A percentile compares a stretch with the other conserved stretches of the same genome.
These are phyloP conservation scores for Penicillium daleae DNA, from an alignment of 495 filamentous ascomycete genomes.

Conservation along the genomic window DNA sequence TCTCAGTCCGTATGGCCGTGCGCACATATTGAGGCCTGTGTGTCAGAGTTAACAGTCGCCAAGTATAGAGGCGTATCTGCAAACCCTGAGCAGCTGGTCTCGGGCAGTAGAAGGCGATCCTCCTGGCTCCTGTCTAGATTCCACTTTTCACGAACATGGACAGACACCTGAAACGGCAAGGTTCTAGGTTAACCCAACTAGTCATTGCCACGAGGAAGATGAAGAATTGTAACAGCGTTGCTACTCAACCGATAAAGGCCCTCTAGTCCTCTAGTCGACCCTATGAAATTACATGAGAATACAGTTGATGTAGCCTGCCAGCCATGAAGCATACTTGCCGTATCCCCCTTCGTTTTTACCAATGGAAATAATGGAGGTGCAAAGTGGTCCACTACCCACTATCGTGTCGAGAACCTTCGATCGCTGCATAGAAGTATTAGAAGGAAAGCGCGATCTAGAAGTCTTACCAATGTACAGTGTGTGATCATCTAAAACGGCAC, in stretches of 20 bases:
- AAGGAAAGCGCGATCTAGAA: neutral
- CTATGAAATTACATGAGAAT: slow-evolving; percentile 26
- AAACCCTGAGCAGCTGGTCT: neutral
- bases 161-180: neutral
- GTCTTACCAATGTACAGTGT: slow-evolving; percentile 1
- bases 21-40: slow-evolving; percentile 15
- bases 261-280: slow-evolving; percentile 4
- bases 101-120: neutral
- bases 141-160: neutral
- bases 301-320: slow-evolving; percentile 33
- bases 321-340: slow-evolving; percentile 19
- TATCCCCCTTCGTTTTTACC: slow-evolving; percentile 12
- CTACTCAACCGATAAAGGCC: neutral
- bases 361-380: neutral
- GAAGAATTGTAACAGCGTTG: neutral
- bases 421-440: slow-evolving; percentile 15
- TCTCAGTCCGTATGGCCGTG: slow-evolving; percentile 33
- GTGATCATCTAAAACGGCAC: neutral
- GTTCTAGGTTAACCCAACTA: neutral
- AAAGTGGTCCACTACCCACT: slow-evolving; percentile 2
- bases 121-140: neutral
- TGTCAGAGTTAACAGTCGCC: slow-evolving; percentile 10
- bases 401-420: slow-evolving; percentile 14
- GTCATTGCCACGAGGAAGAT: slow-evolving; percentile 24
- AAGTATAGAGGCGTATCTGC: neutral